A percentile compares a stretch with the other conserved stretches of the same genome.
Evolutionary conservation across 768 basidiomycete species (phyloP).

Genomic region (Leucocoprinus birnbaumii): DNA sequence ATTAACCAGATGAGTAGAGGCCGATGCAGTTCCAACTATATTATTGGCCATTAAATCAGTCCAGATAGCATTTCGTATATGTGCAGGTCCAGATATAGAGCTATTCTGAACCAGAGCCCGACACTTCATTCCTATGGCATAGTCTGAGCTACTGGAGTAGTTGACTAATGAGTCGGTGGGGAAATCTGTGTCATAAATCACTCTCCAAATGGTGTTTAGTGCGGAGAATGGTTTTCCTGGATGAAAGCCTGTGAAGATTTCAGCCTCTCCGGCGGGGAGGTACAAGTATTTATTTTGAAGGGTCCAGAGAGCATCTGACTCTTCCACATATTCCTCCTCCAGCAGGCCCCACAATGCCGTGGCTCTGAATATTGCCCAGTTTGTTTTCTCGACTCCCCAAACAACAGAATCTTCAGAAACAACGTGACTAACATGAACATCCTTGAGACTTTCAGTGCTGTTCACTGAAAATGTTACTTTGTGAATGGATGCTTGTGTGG

Average conservation of each 20-base stretch:
- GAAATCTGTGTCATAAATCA: neutral
- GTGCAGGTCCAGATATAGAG: neutral
- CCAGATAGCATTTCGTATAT: neutral
- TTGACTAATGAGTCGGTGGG: neutral
- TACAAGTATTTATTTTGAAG: neutral
- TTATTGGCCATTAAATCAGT: conserved; percentile 5
- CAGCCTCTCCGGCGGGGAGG: neutral
- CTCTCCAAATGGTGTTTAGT: neutral
- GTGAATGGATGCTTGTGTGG: neutral
- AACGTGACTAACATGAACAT: neutral
- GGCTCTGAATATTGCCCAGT: neutral
- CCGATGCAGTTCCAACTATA: neutral
- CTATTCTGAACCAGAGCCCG: neutral
- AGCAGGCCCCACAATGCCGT: neutral
- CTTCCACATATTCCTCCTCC: neutral
- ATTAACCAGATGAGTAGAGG: neutral
- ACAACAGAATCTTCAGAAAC: neutral
- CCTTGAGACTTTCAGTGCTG: neutral
- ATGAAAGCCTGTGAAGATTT: neutral
- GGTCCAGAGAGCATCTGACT: neutral
- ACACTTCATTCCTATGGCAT: neutral
- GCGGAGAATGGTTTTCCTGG: neutral
- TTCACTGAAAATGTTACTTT: neutral
- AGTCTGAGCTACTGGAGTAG: neutral
- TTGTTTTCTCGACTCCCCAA: neutral